A percentile compares a stretch with the other conserved stretches of the same genome.
Evolutionary conservation across 768 basidiomycete genomes (phyloP).

Genomic region (Tricholoma flavovirens): DNA sequence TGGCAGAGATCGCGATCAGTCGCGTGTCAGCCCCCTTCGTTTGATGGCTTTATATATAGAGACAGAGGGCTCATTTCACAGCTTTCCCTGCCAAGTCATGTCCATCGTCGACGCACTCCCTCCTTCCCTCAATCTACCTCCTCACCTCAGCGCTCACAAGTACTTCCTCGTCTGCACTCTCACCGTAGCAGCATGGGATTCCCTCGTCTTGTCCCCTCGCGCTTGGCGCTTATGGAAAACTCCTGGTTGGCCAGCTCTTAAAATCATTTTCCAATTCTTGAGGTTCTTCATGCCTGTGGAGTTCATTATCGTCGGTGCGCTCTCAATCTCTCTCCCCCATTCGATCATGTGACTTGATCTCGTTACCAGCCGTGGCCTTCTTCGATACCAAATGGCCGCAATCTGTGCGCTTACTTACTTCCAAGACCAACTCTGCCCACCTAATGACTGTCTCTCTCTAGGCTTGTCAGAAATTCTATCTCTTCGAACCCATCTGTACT

Average conservation of each 20-base stretch:
- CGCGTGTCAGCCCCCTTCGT: not conserved
- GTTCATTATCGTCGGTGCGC: constrained; percentile 66
- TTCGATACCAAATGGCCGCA: constrained; percentile 70
- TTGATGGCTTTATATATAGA: not conserved
- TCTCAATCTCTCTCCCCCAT: not conserved
- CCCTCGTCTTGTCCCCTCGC: constrained; percentile 76
- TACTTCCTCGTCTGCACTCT: constrained; percentile 88
- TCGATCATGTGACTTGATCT: constrained; percentile 5
- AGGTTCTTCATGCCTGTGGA: constrained; percentile 75
- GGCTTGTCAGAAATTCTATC: constrained; percentile 66
- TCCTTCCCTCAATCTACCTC: constrained; percentile 62
- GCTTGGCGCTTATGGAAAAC: constrained; percentile 66
- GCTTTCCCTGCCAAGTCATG: constrained; percentile 21
- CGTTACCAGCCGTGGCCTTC: constrained; percentile 65
- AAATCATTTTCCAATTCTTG: constrained; percentile 65
- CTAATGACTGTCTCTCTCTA: constrained; percentile 20
- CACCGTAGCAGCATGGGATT: constrained; percentile 87
- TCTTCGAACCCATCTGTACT: constrained; percentile 84
- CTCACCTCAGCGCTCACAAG: constrained; percentile 80
- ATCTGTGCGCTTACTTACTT: constrained; percentile 35
- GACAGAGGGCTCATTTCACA: not conserved
- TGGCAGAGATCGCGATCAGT: too few relatives aligned
- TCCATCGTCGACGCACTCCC: constrained; percentile 40
- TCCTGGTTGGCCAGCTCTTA: constrained; percentile 71
- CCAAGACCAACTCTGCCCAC: not conserved